Evolutionary conservation across 768 basidiomycete species (phyloP).

Genomic region (Suillus americanus): DNA sequence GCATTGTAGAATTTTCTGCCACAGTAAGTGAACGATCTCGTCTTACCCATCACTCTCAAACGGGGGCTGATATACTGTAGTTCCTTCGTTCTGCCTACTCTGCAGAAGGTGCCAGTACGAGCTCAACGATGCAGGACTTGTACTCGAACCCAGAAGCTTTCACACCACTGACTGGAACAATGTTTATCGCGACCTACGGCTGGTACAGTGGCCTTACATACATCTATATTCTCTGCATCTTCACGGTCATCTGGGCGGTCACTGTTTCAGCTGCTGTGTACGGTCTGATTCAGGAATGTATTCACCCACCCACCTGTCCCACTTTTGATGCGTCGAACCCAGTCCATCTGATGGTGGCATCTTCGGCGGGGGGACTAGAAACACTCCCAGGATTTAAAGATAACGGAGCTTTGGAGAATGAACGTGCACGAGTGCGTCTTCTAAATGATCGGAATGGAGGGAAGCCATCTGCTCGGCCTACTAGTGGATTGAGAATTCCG

Average conservation of each 20-base stretch:
- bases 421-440: neutral
- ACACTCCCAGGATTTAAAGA: neutral
- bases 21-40: neutral
- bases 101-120: neutral
- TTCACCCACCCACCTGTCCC: neutral
- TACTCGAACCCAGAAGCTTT: neutral
- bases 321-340: neutral
- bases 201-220: neutral
- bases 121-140: neutral
- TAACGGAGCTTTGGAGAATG: neutral
- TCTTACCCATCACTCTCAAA: neutral
- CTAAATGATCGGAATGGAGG: neutral
- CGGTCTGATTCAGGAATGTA: neutral
- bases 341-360: neutral
- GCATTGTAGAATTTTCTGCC: slow-evolving; percentile 10
- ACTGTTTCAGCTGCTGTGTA: neutral
- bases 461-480: neutral
- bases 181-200: neutral
- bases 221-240: neutral
- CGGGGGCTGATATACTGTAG: neutral
- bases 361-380: neutral
- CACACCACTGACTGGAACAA: slow-evolving; percentile 2
- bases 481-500: neutral
- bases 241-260: neutral
- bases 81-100: slow-evolving; percentile 8